Conservation (phyloP, 495 filamentous ascomycete genomes). For the Schizothecium vesticola region DNA sequence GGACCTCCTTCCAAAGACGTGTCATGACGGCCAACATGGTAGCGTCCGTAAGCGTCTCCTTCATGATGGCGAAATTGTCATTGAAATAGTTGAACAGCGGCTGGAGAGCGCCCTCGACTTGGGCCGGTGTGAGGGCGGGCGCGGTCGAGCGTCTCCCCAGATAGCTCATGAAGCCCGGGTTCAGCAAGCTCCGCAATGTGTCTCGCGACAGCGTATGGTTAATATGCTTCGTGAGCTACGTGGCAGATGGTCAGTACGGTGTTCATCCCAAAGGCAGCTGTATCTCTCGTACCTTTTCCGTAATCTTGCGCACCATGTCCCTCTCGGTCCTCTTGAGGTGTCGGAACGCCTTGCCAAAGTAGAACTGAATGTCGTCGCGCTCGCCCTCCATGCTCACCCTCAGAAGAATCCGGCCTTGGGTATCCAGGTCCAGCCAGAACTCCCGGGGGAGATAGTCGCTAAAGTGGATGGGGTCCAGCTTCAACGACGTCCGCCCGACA, state of each 20-base stretch:
- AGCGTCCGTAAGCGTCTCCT: slow-evolving; percentile 83
- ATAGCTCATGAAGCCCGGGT: slow-evolving; percentile 67
- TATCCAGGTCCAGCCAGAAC: slow-evolving; percentile 97
- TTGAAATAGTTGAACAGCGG: slow-evolving; percentile 97
- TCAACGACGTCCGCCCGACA: slow-evolving; percentile 88
- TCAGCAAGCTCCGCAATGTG: slow-evolving; percentile 67
- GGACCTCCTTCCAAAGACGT: slow-evolving; percentile 94
- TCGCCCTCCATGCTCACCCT: slow-evolving; percentile 98
- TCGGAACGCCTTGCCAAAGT: slow-evolving; percentile 95
- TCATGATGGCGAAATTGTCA: slow-evolving; percentile 99
- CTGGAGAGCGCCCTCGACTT: slow-evolving; percentile 75
- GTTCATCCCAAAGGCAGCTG: neutral
- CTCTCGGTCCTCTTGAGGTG: slow-evolving; percentile 90
- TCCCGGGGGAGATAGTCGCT: slow-evolving; percentile 91
- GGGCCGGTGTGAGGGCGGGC: slow-evolving; percentile 57
- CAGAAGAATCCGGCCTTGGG: slow-evolving; percentile 83
- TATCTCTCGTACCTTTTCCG: slow-evolving; percentile 79
- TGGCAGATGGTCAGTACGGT: slow-evolving; percentile 39
- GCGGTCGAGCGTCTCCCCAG: slow-evolving; percentile 60
- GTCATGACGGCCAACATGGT: slow-evolving; percentile 99
- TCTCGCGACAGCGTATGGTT: slow-evolving; percentile 80
- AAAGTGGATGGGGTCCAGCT: slow-evolving; percentile 92
- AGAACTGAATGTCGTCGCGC: slow-evolving; percentile 96
- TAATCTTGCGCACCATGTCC: slow-evolving; percentile 97
- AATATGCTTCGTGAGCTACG: slow-evolving; percentile 90